phyloP scores from a whole-genome alignment of 768 basidiomycete genomes.

The Hydnum rufescens region DNA sequence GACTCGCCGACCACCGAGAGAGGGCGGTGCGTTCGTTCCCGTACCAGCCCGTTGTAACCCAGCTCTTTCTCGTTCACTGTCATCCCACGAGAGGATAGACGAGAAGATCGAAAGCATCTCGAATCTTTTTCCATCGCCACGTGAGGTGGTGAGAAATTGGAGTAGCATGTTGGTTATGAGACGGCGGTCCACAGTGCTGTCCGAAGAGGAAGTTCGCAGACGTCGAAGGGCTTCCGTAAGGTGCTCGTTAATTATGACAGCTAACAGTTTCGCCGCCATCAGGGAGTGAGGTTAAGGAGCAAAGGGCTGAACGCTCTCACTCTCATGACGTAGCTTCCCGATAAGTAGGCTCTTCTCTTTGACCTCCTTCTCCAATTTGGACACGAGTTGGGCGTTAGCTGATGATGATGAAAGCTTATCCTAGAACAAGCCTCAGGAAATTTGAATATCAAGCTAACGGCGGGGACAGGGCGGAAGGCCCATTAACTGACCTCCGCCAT shows the following conservation, averaged over 20 bases:
- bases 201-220: conserved; percentile 62
- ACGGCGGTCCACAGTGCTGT: conserved; percentile 77
- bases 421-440: conserved; percentile 28
- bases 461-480: conserved; percentile 5
- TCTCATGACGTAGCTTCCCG: conserved; percentile 89
- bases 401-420: conserved; percentile 56
- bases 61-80: conserved; percentile 77
- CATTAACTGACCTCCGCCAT: conserved; percentile 54
- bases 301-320: conserved; percentile 24
- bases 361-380: conserved; percentile 68
- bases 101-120: conserved; percentile 85
- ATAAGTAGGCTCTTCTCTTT: conserved; percentile 92
- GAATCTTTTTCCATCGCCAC: conserved; percentile 85
- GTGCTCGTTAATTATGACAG: conserved; percentile 94
- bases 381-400: conserved; percentile 41
- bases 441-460: background rate
- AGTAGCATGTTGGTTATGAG: conserved; percentile 89
- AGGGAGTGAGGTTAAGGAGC: conserved; percentile 1
- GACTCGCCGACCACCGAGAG: conserved; percentile 20
- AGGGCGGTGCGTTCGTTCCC: conserved; percentile 15
- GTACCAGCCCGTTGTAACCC: conserved; percentile 45
- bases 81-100: conserved; percentile 83
- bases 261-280: conserved; percentile 23
- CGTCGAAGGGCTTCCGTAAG: conserved; percentile 94
- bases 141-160: conserved; percentile 73